These are phyloP conservation scores for Neostapfia colusana DNA, from an alignment of 176 grass and related monocot species.

Conservation along the genomic window DNA sequence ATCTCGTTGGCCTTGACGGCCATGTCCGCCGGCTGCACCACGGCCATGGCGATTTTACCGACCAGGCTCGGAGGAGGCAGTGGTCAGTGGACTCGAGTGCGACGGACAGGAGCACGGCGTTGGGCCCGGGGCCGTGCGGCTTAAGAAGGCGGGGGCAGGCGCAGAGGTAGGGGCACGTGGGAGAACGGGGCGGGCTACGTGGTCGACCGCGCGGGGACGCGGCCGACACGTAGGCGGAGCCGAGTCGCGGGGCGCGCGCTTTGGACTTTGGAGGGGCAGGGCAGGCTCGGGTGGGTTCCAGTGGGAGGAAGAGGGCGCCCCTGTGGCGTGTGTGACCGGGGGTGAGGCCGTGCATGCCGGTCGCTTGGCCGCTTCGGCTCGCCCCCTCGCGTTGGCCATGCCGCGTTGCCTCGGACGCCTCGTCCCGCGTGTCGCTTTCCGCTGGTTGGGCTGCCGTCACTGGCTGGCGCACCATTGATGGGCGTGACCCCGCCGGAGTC, in stretches of 20 bases:
- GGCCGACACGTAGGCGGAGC: conserved; percentile 67
- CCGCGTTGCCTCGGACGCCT: conserved; percentile 29
- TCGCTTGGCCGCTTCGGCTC: conserved; percentile 30
- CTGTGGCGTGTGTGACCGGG: neutral
- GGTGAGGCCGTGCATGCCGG: neutral
- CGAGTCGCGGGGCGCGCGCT: conserved; percentile 38
- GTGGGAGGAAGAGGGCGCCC: neutral
- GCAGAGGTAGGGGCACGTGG: conserved; percentile 84
- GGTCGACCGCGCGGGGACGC: conserved; percentile 59
- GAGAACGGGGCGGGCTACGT: conserved; percentile 63
- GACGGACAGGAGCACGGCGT: conserved; percentile 20
- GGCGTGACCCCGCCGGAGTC: neutral
- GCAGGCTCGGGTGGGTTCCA: conserved; percentile 27
- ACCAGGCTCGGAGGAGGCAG: neutral
- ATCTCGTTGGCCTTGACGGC: conserved; percentile 94
- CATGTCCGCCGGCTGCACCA: conserved; percentile 69
- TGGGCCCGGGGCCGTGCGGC: neutral
- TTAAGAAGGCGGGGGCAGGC: conserved; percentile 51
- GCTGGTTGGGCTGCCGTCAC: conserved; percentile 5
- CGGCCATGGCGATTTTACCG: conserved; percentile 39
- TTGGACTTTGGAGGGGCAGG: too few species aligned
- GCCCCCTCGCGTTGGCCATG: conserved; percentile 25
- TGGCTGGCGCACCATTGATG: conserved; percentile 34
- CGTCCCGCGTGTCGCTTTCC: conserved; percentile 37
- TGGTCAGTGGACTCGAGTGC: neutral